A percentile compares a stretch with the other conserved stretches of the same genome.
Evolutionary conservation across 1,139 yeast genomes (phyloP).

Genomic region (Williopsis jadinii): DNA sequence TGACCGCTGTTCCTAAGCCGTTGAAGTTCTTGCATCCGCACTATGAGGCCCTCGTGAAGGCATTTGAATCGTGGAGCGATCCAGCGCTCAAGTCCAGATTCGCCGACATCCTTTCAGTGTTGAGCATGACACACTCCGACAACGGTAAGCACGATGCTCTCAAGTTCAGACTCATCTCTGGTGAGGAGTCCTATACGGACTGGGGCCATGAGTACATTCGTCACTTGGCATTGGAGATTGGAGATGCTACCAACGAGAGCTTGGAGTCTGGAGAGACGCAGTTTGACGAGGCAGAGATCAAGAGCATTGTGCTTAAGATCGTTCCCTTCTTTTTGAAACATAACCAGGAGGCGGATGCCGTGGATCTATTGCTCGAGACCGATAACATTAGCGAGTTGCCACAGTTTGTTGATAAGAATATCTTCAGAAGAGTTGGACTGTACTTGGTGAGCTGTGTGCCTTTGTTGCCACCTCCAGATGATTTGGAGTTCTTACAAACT

Average conservation of each 20-base stretch:
- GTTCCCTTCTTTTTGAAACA: conserved; percentile 89
- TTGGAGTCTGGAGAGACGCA: conserved; percentile 44
- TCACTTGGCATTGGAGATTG: conserved; percentile 90
- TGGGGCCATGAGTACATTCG: conserved; percentile 99
- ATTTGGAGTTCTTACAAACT: conserved; percentile 75
- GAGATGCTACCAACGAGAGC: conserved; percentile 70
- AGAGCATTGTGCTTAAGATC: conserved; percentile 64
- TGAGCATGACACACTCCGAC: conserved; percentile 93
- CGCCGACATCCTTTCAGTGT: conserved; percentile 86
- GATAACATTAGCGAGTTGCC: conserved; percentile 82
- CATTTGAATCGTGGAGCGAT: conserved; percentile 64
- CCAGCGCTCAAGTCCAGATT: conserved; percentile 35
- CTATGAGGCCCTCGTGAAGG: conserved; percentile 56
- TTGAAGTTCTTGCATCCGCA: conserved; percentile 90
- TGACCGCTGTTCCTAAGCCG: conserved; percentile 99
- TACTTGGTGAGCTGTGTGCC: conserved; percentile 97
- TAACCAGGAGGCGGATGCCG: conserved; percentile 98
- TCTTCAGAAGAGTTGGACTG: conserved; percentile 83
- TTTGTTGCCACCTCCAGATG: conserved; percentile 92
- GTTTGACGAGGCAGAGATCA: conserved; percentile 37
- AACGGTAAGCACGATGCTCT: conserved; percentile 77
- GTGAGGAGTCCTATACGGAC: conserved; percentile 57
- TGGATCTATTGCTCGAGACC: conserved; percentile 82
- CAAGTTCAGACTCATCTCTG: conserved; percentile 69
- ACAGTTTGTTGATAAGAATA: conserved; percentile 76